Conservation (phyloP, 257 asterid genomes). For the Fraxinus excelsior region DNA sequence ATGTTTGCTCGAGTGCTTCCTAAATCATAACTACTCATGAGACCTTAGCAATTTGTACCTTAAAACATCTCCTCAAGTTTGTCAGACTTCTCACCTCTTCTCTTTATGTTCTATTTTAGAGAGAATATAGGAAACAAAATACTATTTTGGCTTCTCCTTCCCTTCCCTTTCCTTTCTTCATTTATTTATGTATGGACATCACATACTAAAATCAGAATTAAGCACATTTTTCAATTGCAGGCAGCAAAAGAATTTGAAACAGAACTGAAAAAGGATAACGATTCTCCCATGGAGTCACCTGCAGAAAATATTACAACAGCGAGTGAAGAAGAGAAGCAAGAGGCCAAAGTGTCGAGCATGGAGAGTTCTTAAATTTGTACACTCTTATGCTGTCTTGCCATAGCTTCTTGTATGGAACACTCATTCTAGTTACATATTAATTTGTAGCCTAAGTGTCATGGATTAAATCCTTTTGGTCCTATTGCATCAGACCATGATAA, state of each 20-base stretch:
- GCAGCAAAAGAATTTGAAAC: slow-evolving; percentile 94
- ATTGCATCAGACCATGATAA: slow-evolving; percentile 4
- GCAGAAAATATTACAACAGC: slow-evolving; percentile 32
- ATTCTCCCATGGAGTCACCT: slow-evolving; percentile 41
- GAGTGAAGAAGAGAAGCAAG: slow-evolving; percentile 54
- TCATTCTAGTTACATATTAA: slow-evolving; percentile 21
- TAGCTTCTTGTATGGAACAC: slow-evolving; percentile 17
- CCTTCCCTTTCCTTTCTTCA: background rate
- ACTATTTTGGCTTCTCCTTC: background rate
- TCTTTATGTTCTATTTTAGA: background rate
- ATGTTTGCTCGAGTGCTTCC: background rate
- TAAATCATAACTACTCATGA: background rate
- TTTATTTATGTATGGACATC: background rate
- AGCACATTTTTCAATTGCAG: slow-evolving; percentile 35
- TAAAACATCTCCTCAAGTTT: background rate
- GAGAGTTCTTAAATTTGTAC: slow-evolving; percentile 42
- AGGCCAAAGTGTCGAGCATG: slow-evolving; percentile 41
- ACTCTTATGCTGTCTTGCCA: slow-evolving; percentile 3
- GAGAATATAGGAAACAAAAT: background rate
- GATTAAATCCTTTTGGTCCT: background rate
- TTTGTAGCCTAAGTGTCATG: slow-evolving; percentile 6
- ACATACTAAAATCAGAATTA: background rate
- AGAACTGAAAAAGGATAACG: slow-evolving; percentile 71
- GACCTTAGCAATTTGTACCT: background rate
- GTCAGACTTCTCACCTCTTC: background rate